Percentiles rank a stretch among this genome's conserved stretches.
Evolutionary conservation across 768 basidiomycete genomes (phyloP).

Genomic region (Russula compacta): DNA sequence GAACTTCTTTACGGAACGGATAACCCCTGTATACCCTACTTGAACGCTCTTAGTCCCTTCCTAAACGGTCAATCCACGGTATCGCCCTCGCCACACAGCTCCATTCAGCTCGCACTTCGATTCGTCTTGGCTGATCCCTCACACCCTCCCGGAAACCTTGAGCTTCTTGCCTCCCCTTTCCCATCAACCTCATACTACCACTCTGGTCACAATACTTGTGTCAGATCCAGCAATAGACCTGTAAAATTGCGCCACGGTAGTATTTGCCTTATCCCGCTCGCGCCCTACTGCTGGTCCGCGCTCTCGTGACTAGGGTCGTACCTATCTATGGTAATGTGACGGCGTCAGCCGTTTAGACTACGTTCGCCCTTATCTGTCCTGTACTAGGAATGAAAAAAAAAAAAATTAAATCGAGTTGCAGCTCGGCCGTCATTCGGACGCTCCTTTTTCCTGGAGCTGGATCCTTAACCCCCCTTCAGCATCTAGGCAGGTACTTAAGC

Average conservation of each 20-base stretch:
- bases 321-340: not conserved
- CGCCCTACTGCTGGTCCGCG: not conserved
- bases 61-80: constrained; percentile 3
- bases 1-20: constrained; percentile 11
- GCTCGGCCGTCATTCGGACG: not conserved
- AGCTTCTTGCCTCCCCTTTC: not conserved
- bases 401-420: not conserved
- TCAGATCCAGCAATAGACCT: not conserved
- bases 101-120: constrained; percentile 6
- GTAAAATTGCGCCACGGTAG: not conserved
- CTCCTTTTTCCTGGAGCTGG: not conserved
- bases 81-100: constrained; percentile 4
- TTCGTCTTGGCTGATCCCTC: constrained; percentile 5
- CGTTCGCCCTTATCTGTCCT: not conserved
- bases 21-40: constrained; percentile 1
- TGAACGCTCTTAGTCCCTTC: not conserved
- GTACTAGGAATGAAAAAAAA: not conserved
- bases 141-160: not conserved
- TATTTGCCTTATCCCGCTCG: not conserved
- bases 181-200: not conserved
- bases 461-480: no score
- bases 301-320: constrained; percentile 3
- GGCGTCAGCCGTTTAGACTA: not conserved
- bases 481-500: not conserved
- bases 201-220: not conserved